Conservation (phyloP, 1,284 basidiomycete species). For the Pseudomicrostroma phylloplanum region DNA sequence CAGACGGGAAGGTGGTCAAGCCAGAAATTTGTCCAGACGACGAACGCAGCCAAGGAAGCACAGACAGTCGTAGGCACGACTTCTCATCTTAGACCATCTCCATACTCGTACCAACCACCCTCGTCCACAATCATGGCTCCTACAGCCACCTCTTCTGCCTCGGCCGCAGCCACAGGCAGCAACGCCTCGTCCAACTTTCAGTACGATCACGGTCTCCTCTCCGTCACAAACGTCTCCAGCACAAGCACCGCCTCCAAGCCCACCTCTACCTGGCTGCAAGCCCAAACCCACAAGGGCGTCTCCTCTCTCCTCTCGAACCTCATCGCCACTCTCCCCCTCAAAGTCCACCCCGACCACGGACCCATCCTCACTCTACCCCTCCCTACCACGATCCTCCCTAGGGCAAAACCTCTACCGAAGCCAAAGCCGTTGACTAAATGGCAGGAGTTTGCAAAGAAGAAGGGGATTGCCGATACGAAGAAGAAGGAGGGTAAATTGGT, state of each 20-base stretch:
- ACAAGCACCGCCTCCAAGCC: not conserved
- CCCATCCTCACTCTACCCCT: slow-evolving; percentile 73
- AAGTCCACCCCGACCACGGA: slow-evolving; percentile 65
- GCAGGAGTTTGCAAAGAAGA: slow-evolving; percentile 88
- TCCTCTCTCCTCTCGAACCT: not conserved
- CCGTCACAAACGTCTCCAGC: not conserved
- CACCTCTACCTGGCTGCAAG: not conserved
- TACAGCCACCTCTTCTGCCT: too few species aligned
- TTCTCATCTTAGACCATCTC: too few species aligned
- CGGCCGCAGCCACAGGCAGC: not conserved
- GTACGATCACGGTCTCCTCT: slow-evolving; percentile 3
- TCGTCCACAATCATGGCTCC: too few species aligned
- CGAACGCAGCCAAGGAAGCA: too few species aligned
- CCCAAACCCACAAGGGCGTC: not conserved
- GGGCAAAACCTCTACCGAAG: slow-evolving; percentile 86
- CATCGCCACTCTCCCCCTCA: slow-evolving; percentile 75
- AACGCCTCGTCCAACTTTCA: not conserved
- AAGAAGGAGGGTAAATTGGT: slow-evolving; percentile 71
- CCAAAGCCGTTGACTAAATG: slow-evolving; percentile 90
- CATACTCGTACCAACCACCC: too few species aligned
- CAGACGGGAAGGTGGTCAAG: too few species aligned
- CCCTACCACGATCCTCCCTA: slow-evolving; percentile 65
- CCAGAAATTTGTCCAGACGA: too few species aligned
- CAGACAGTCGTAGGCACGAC: too few species aligned
- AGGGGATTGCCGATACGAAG: slow-evolving; percentile 73